A percentile compares a stretch with the other conserved stretches of the same genome.
phyloP scores from a whole-genome alignment of 805 yeast species.

The Wickerhamomyces pijperi region DNA sequence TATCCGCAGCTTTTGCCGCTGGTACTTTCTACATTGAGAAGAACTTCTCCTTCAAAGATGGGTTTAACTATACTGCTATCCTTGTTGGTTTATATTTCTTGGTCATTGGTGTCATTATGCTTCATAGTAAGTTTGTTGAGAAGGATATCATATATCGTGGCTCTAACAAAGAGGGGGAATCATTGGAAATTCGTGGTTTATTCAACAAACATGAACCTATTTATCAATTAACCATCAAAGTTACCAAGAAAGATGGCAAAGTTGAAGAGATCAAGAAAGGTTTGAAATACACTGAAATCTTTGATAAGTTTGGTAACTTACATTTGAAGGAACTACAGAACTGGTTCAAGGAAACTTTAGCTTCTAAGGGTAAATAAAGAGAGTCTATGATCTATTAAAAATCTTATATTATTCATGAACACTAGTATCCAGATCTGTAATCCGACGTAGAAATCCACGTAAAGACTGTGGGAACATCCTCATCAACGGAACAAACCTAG shows the following conservation, averaged over 20 bases:
- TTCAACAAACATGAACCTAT: constrained; percentile 33
- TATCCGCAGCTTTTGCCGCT: constrained; percentile 38
- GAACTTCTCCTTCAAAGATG: constrained; percentile 31
- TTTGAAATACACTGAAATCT: constrained; percentile 23
- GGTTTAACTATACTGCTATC: constrained; percentile 26
- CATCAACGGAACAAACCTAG: constrained; percentile 55
- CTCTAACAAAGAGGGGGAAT: constrained; percentile 17
- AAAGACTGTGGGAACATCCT: constrained; percentile 61
- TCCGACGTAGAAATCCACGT: constrained; percentile 25
- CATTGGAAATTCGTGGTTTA: constrained; percentile 18
- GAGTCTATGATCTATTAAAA: constrained; percentile 1
- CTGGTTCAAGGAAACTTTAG: constrained; percentile 22
- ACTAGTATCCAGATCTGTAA: constrained; percentile 57
- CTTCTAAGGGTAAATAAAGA: constrained; percentile 11
- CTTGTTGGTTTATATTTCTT: constrained; percentile 29
- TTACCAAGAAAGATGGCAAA: constrained; percentile 12
- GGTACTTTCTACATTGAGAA: constrained; percentile 39
- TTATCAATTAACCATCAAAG: constrained; percentile 31
- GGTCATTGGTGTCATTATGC: constrained; percentile 27
- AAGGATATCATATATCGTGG: constrained; percentile 38
- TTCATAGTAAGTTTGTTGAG: constrained; percentile 24
- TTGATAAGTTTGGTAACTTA: constrained; percentile 31
- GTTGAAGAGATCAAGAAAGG: constrained; percentile 7
- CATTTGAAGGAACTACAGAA: constrained; percentile 28
- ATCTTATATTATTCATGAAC: constrained; percentile 2